These are phyloP conservation scores for Myxozyma geophila DNA, from an alignment of 805 yeast species.

Conservation along the genomic window DNA sequence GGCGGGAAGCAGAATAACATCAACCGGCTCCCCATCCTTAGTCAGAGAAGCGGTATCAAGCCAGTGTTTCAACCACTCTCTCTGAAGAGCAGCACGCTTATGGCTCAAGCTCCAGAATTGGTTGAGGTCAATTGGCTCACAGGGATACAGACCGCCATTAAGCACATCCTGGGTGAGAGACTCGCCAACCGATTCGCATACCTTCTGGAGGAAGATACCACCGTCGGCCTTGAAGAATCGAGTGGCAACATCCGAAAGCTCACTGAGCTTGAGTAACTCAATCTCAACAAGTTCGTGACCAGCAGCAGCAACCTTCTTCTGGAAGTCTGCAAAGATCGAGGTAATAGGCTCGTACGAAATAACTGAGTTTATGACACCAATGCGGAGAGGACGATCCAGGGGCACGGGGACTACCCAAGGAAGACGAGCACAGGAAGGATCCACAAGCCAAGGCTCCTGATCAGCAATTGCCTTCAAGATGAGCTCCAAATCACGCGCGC, in stretches of 20 bases:
- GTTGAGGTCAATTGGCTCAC: slow-evolving; percentile 33
- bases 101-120: slow-evolving; percentile 29
- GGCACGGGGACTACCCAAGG: slow-evolving; percentile 50
- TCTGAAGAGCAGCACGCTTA: slow-evolving; percentile 32
- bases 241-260: slow-evolving; percentile 46
- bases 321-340: slow-evolving; percentile 56
- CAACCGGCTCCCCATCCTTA: slow-evolving; percentile 49
- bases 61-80: slow-evolving; percentile 50
- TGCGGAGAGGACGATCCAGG: slow-evolving; percentile 39
- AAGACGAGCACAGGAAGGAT: slow-evolving; percentile 55
- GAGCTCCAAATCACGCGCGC: slow-evolving; percentile 49
- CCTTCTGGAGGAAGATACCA: slow-evolving; percentile 46
- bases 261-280: slow-evolving; percentile 46
- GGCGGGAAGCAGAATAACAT: slow-evolving; percentile 53
- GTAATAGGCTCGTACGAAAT: slow-evolving; percentile 49
- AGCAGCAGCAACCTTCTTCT: slow-evolving; percentile 58
- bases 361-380: slow-evolving; percentile 39
- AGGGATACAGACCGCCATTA: slow-evolving; percentile 39
- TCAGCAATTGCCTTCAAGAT: slow-evolving; percentile 49
- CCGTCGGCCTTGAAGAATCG: slow-evolving; percentile 53
- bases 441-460: slow-evolving; percentile 53
- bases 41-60: slow-evolving; percentile 45
- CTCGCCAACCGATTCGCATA: slow-evolving; percentile 49
- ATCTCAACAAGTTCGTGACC: slow-evolving; percentile 58
- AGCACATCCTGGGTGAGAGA: slow-evolving; percentile 43